Evolutionary conservation across 2,329 filamentous ascomycete genomes (phyloP).

Genomic region (Dactylellina haptotyla): DNA sequence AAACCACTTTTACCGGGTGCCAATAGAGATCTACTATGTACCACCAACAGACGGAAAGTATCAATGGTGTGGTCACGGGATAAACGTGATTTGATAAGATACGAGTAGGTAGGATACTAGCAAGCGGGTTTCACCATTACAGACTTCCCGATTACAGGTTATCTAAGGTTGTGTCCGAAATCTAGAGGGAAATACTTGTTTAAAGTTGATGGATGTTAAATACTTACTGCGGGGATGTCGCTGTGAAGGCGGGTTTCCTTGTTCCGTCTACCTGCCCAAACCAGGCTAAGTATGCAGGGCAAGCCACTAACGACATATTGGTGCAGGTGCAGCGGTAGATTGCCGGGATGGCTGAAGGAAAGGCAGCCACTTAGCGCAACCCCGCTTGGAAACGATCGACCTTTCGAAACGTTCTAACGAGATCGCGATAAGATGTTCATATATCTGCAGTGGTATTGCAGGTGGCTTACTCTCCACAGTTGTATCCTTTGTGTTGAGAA

Average conservation of each 20-base stretch:
- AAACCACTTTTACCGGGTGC: slow-evolving; percentile 10
- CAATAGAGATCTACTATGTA: not conserved
- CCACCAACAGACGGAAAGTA: slow-evolving; percentile 17
- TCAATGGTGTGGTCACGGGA: slow-evolving; percentile 14
- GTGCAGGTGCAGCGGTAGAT: not conserved
- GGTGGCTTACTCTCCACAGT: slow-evolving; percentile 1
- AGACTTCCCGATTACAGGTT: slow-evolving; percentile 35
- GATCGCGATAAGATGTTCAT: slow-evolving; percentile 13
- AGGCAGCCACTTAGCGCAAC: slow-evolving; percentile 22
- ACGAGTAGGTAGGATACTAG: slow-evolving; percentile 13
- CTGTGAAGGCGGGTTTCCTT: slow-evolving; percentile 16
- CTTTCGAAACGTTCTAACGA: slow-evolving; percentile 22
- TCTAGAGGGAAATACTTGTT: slow-evolving; percentile 35
- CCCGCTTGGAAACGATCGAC: slow-evolving; percentile 15
- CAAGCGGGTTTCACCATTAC: slow-evolving; percentile 15
- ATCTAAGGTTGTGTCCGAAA: slow-evolving; percentile 35
- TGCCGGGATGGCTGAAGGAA: not conserved
- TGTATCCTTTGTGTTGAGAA: slow-evolving; percentile 3
- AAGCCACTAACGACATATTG: not conserved
- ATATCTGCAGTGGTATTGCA: not conserved
- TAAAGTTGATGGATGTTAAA: not conserved
- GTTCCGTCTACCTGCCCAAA: slow-evolving; percentile 42
- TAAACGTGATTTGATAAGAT: slow-evolving; percentile 23
- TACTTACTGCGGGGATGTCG: slow-evolving; percentile 14
- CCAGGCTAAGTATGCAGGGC: slow-evolving; percentile 14